Base-by-base conservation (phyloP, 345 rosid species). In the Diplotaxis tenuifolia region DNA sequence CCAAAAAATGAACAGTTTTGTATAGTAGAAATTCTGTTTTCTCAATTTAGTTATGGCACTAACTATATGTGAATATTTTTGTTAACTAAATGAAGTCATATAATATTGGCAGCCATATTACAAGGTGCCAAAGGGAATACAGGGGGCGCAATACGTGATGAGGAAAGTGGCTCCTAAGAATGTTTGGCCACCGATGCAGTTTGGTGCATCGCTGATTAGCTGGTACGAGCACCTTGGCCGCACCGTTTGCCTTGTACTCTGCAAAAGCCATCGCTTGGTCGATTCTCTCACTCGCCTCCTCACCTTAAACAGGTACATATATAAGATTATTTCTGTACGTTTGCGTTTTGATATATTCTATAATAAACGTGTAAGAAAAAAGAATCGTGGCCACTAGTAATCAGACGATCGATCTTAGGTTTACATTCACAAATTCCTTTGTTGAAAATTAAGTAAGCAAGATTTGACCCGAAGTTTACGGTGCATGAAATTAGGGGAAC, bases 171-270 rank as follows among this genome's bases (percentile, higher is more conserved):
- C 98, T 4, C 98, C 96, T 7, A 72, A 93, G 53, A 47, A 83
- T 3, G 85, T 95, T 31, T 95, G 99, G 97, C 99, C 99, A 32
- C 76, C 78, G 5, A 86, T 92, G 68, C 82, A 87, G 11, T 92
- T 95, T 31, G 96, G 94, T n/a, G 85, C 97, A 28, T 95, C 99
- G 5, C 60, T 95, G 5, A 89, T 83, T 16, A 85, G 92, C 74
- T 90, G 98, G 97, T 95, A 95, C 56, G 99, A 95, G 84, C 99
- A 95, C 76, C 65, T 95, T 55, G 71, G 84, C 21, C 84, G 98
- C 70, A 89, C 98, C 23, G 64, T 90, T 60, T 84, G 96, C 83
- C 79, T 95, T 60, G 77, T 95, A 9, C 80, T 92, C 4, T 83
- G 91, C 86, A 95, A 92, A 78, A 84, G 89, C 72, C 99, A 95